phyloP scores from a whole-genome alignment of 768 basidiomycete genomes.

The Lanmaoa pseudosensibilis region DNA sequence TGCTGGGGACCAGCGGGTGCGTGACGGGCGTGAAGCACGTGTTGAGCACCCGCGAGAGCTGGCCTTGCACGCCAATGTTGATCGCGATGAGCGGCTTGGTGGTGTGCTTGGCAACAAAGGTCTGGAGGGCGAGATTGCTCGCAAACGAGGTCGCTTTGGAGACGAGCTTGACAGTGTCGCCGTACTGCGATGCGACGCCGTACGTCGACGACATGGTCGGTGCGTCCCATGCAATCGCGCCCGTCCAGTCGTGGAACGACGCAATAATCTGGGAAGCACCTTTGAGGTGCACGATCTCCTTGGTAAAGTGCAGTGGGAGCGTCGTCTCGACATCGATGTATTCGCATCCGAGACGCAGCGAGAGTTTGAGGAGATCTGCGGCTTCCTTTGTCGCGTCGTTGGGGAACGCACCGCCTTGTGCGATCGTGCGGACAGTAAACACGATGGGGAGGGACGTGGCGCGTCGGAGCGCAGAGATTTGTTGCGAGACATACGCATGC shows the following conservation, averaged over 20 bases:
- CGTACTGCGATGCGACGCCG: slow-evolving; percentile 58
- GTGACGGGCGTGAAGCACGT: slow-evolving; percentile 85
- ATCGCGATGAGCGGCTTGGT: slow-evolving; percentile 89
- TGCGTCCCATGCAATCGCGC: slow-evolving; percentile 78
- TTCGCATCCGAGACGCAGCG: slow-evolving; percentile 81
- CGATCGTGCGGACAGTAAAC: slow-evolving; percentile 84
- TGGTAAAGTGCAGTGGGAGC: slow-evolving; percentile 62
- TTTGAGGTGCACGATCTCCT: slow-evolving; percentile 59
- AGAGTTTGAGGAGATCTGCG: slow-evolving; percentile 74
- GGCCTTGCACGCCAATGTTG: slow-evolving; percentile 89
- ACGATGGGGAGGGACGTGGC: slow-evolving; percentile 82
- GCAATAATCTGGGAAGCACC: slow-evolving; percentile 80
- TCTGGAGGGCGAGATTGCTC: slow-evolving; percentile 78
- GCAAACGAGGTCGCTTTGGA: slow-evolving; percentile 72
- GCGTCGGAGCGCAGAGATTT: slow-evolving; percentile 77
- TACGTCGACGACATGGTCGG: slow-evolving; percentile 67
- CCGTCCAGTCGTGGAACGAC: slow-evolving; percentile 95
- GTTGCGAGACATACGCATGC: slow-evolving; percentile 70
- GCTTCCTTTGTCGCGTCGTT: slow-evolving; percentile 71
- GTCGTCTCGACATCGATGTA: slow-evolving; percentile 91
- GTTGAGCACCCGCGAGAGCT: slow-evolving; percentile 88
- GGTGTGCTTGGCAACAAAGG: slow-evolving; percentile 60
- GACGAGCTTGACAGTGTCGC: slow-evolving; percentile 92
- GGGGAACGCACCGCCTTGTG: slow-evolving; percentile 92
- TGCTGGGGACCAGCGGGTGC: slow-evolving; percentile 79